Base-by-base conservation (phyloP, 1,139 yeast species). In the Suhomyces atakaporum region DNA sequence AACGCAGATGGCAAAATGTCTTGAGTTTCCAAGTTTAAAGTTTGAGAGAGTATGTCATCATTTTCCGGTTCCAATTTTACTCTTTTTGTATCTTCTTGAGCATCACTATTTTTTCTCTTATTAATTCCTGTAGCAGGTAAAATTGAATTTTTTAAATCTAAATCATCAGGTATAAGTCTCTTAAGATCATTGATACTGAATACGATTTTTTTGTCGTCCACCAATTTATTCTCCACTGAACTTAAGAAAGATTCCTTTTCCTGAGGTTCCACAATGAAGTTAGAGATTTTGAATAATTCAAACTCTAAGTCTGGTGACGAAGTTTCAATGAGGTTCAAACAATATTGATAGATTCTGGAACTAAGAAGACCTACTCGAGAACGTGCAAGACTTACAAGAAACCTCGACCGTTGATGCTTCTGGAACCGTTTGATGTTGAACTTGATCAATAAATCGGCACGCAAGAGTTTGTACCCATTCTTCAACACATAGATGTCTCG, bases 361-460 rank as follows among this genome's bases (percentile, higher is more conserved):
- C 94, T 71, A 3, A 84, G 60, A 9, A 72, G 60, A 5, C 98
- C 98, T 30, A 89, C 63, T 41, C 90, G 73, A 32, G 84, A 80
- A 26, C 72, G 71, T 13, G 84, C 86, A 35, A 85, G 70, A 27
- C 76, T 76, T 1, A 71, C 77, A 19, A 92, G 69, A 43, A 84
- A 84, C 27, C 66, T 62, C 11, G 84, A 73, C 45, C 97, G 73
- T 50, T 82, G 71, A 29, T 77, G 63, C 49, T 88, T 83, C 40
- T 84, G 70, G 52, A 77, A 88, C 47, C 95, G 69, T 22, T 77
- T 74, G 40, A 84, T 69, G 50, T 82, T 83, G 50, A 89, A 73
- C 1, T 81, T 68, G 10, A 89, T 63, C 1, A 84, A 75, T 8
- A 82, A 58, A 12, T 64, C 54, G 2, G 76, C 70, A 30, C 72